Percentiles rank a stretch among this genome's conserved stretches.
Conservation (phyloP, 1,284 basidiomycete genomes). For the Cryptococcus sp. region DNA sequence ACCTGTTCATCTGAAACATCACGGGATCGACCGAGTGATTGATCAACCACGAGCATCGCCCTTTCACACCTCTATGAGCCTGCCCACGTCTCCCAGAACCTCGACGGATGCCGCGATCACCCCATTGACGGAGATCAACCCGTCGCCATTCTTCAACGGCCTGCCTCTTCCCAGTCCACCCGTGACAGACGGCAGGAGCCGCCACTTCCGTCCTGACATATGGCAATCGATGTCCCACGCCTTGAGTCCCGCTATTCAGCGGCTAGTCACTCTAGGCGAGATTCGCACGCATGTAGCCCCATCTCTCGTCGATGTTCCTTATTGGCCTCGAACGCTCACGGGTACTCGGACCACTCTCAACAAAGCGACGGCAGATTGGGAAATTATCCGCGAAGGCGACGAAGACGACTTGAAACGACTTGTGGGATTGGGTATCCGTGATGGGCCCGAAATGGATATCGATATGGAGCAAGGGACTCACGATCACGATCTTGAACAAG, state of each 20-base stretch:
- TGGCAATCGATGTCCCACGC: conserved; percentile 30
- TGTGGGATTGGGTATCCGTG: background rate
- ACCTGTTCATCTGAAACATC: background rate
- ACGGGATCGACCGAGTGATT: background rate
- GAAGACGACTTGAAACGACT: background rate
- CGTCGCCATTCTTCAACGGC: conserved; percentile 8
- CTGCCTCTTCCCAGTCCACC: conserved; percentile 13
- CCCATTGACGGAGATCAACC: conserved; percentile 12
- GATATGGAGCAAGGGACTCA: background rate
- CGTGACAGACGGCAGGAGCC: conserved; percentile 5
- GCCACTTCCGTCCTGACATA: conserved; percentile 19
- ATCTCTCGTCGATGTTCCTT: conserved; percentile 24
- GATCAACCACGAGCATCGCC: conserved; percentile 5
- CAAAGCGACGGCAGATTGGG: conserved; percentile 20
- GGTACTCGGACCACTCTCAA: conserved; percentile 11
- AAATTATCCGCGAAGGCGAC: conserved; percentile 8
- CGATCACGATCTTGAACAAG: background rate
- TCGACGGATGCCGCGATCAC: conserved; percentile 9
- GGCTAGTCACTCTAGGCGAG: conserved; percentile 28
- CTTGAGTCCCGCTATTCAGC: conserved; percentile 22
- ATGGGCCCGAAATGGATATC: background rate
- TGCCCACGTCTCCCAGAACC: conserved; percentile 17
- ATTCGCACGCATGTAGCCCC: conserved; percentile 26
- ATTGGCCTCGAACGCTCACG: conserved; percentile 26
- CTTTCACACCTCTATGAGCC: conserved; percentile 1